Percentiles rank a stretch among this genome's conserved stretches.
Evolutionary conservation across 371 early-diverging fungal species (phyloP).

Genomic region (Thermomucor indicae-seudaticae): DNA sequence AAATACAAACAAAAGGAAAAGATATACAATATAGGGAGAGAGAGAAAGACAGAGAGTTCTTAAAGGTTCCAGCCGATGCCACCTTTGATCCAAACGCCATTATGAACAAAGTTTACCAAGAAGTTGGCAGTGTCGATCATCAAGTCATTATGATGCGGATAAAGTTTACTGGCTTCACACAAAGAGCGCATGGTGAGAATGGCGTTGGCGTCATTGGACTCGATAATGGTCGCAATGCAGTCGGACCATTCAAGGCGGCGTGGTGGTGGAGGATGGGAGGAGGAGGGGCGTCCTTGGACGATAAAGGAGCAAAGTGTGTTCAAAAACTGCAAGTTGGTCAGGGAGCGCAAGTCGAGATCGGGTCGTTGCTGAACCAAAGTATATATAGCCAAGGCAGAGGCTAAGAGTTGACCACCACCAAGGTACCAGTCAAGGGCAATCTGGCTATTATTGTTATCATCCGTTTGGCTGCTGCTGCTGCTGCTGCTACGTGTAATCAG

Average conservation of each 20-base stretch:
- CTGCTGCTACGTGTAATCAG: constrained; percentile 7
- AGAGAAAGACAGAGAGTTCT: not conserved
- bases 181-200: constrained; percentile 21
- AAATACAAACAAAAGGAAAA: not conserved
- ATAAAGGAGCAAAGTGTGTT: constrained; percentile 29
- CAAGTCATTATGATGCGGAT: not conserved
- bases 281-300: constrained; percentile 26
- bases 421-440: constrained; percentile 29
- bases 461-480: not conserved
- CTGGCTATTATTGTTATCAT: too few species aligned
- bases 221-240: constrained; percentile 16
- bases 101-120: constrained; percentile 17
- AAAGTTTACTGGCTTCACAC: constrained; percentile 6
- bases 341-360: constrained; percentile 2
- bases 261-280: constrained; percentile 1
- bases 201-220: constrained; percentile 23
- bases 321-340: constrained; percentile 22
- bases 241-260: constrained; percentile 10
- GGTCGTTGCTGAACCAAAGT: constrained; percentile 5
- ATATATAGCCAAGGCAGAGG: constrained; percentile 28
- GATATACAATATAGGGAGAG: not conserved
- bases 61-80: constrained; percentile 21
- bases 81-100: constrained; percentile 27
- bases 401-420: constrained; percentile 30
- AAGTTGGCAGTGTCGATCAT: constrained; percentile 18